phyloP scores from a whole-genome alignment of 106 monocot species.

The Dendrobium nobile region DNA sequence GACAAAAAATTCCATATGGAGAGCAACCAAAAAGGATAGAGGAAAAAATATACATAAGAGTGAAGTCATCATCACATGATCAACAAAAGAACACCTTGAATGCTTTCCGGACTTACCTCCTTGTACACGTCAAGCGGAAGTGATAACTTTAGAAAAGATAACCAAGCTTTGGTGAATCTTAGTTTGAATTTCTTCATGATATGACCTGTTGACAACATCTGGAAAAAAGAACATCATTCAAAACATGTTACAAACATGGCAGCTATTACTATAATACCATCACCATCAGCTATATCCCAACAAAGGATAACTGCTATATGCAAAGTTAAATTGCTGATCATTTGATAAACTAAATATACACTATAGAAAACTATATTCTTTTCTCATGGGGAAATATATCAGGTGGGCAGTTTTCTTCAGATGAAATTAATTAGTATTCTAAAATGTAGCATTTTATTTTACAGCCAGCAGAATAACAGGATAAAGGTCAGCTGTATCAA shows the following conservation, averaged over 20 bases:
- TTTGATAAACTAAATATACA: background rate
- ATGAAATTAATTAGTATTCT: background rate
- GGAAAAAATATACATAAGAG: background rate
- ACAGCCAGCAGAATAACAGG: background rate
- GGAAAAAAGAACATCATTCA: conserved; percentile 1
- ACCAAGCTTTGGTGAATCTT: conserved; percentile 82
- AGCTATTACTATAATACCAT: background rate
- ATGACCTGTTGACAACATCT: conserved; percentile 24
- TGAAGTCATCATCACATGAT: background rate
- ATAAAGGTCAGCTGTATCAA: background rate
- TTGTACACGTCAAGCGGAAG: conserved; percentile 85
- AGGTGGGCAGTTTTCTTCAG: background rate
- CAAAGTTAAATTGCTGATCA: background rate
- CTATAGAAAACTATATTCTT: background rate
- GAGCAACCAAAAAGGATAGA: background rate
- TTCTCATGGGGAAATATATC: background rate
- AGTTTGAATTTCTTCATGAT: conserved; percentile 59
- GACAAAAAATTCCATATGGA: background rate
- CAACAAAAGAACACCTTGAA: background rate
- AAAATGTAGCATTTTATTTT: background rate
- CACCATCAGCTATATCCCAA: background rate
- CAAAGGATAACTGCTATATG: background rate
- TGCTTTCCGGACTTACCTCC: conserved; percentile 39
- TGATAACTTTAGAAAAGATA: conserved; percentile 76
- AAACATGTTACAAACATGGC: background rate